Evolutionary conservation across 1,284 basidiomycete species (phyloP), one percentile per base, ranked within the genome.

Genomic region (Pseudozyma tsukubaensis): DNA sequence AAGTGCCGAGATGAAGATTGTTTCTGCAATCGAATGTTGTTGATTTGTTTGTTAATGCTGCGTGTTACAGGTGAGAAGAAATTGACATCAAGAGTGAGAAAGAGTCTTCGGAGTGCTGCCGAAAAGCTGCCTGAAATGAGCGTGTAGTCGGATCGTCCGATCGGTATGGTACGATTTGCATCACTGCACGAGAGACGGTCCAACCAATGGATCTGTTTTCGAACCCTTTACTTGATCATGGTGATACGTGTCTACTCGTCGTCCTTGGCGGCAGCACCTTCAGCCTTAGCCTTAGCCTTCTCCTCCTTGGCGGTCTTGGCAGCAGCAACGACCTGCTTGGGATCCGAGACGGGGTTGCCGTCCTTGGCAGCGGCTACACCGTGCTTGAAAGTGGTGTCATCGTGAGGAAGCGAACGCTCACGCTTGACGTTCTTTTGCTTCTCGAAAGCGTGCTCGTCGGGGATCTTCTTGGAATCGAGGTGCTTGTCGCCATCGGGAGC

Each of bases 351-450:
- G n/a, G 53, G 71, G 65, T 73, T 69, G 47, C 71, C 71, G 39
- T 73, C 71, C 65, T 69, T 73, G 60, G 71, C 65, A 51, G 71
- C 71, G 52, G 71, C 71, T 1, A 73, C 58, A 14, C 71, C 71
- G 64, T 73, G 70, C 70, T 72, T 59, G 70, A 72, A 72, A 36
- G 70, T 67, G 57, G 70, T 72, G 60, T 72, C 60, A 50, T 72
- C 70, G 37, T 21, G 16, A 14, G 70, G 64, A 32, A 67, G 57
- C 11, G 56, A 34, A 29, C 50, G 55, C 45, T 67, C 64, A 42
- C 64, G 63, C 64, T 67, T 72, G 50, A 58, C 61, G 44, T 59
- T 55, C 59, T 57, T 52, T 55, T 72, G 63, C 70, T 67, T 72
- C 42, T 72, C 70, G 45, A 44, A 59, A 16, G 70, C 70, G 57